phyloP scores from a whole-genome alignment of 176 grass and related monocot species.

The Ensete ventricosum region DNA sequence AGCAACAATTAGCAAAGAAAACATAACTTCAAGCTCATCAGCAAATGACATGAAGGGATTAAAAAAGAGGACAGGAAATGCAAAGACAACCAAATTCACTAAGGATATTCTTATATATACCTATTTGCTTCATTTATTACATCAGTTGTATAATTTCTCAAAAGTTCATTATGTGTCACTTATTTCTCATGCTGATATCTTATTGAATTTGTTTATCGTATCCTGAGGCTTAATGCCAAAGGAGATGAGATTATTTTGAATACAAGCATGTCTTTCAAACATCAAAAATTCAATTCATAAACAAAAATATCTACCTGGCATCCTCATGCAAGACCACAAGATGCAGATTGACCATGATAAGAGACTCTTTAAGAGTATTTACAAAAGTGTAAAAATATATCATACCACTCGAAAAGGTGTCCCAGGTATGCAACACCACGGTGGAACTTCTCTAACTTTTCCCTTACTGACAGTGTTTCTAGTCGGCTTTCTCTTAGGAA shows the following conservation, averaged over 20 bases:
- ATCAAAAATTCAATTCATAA: neutral
- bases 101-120: neutral
- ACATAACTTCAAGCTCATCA: neutral
- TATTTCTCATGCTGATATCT: neutral
- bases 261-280: neutral
- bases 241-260: neutral
- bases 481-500: constrained; percentile 26
- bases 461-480: constrained; percentile 37
- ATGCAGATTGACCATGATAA: neutral
- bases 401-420: constrained; percentile 97
- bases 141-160: neutral
- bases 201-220: neutral
- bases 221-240: neutral
- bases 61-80: too few relatives aligned
- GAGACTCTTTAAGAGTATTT: neutral
- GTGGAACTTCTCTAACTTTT: constrained; percentile 52
- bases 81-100: too few relatives aligned
- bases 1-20: neutral
- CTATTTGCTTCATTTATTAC: neutral
- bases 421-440: constrained; percentile 81
- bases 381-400: constrained; percentile 1
- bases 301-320: neutral
- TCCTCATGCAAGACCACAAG: neutral
- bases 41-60: neutral
- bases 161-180: neutral